These are phyloP conservation scores for Arachis hypogaea DNA, from an alignment of 306 rosid genomes.

Conservation along the genomic window DNA sequence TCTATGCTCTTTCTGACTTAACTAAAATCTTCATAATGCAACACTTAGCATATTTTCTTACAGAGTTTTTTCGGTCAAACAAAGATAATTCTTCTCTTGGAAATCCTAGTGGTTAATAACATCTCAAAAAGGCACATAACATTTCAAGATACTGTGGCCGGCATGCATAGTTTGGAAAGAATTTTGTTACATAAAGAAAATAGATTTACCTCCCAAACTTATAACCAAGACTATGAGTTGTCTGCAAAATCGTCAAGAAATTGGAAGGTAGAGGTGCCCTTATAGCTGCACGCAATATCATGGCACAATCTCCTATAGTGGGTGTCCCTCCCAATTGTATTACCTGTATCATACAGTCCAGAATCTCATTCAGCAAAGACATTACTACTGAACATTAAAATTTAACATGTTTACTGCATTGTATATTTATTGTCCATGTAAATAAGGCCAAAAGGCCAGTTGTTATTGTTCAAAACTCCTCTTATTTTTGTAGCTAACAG, in stretches of 20 bases:
- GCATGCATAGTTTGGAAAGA: conserved; percentile 13
- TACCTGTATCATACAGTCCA: conserved; percentile 56
- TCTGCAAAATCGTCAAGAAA: conserved; percentile 87
- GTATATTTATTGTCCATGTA: no score
- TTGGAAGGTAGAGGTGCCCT: conserved; percentile 85
- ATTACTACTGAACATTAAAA: neutral
- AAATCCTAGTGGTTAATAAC: conserved; percentile 10
- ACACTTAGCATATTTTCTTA: no score
- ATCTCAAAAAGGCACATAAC: conserved; percentile 5
- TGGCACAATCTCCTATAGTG: conserved; percentile 89
- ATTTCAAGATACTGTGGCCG: conserved; percentile 16
- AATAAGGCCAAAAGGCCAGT: no score
- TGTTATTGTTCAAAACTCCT: no score
- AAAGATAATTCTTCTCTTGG: neutral
- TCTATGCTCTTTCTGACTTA: no score
- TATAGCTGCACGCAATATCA: conserved; percentile 86
- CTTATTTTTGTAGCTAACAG: no score
- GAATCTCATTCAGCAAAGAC: conserved; percentile 34
- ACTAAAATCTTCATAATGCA: no score
- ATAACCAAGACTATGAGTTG: conserved; percentile 83
- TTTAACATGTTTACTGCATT: no score
- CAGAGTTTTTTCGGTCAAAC: no score
- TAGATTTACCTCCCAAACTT: conserved; percentile 78
- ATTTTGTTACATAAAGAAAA: conserved; percentile 34
- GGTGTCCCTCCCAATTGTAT: conserved; percentile 91